Conservation (phyloP, 139 green algal species). For the Volvox reticuliferus region DNA sequence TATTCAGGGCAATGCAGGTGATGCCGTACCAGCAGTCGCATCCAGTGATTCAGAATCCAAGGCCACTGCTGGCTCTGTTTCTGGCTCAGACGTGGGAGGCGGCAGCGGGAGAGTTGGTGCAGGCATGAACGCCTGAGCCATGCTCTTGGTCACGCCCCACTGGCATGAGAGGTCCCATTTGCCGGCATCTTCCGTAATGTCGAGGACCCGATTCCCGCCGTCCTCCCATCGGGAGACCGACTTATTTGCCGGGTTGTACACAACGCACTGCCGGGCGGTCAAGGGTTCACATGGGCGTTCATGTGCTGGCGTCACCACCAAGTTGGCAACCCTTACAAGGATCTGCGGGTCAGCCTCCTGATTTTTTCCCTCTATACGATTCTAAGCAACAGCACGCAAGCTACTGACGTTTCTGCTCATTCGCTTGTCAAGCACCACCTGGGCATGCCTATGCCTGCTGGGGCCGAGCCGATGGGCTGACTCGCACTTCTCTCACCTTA, state of each 20-base stretch:
- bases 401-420: too few species aligned
- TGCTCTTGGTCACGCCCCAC: constrained; percentile 26
- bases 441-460: too few species aligned
- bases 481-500: background rate
- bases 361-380: too few species aligned
- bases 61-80: background rate
- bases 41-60: background rate
- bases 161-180: background rate
- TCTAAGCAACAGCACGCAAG: too few species aligned
- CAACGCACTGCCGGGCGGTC: background rate
- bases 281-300: too few species aligned
- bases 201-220: constrained; percentile 33
- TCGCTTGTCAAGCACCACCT: too few species aligned
- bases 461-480: too few species aligned
- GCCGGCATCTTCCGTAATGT: constrained; percentile 3
- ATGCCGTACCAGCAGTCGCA: too few species aligned
- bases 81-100: background rate
- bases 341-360: too few species aligned
- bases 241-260: constrained; percentile 16
- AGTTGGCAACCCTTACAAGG: too few species aligned
- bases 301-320: too few species aligned
- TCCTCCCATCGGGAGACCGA: constrained; percentile 37
- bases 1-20: too few species aligned
- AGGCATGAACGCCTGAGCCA: constrained; percentile 13
- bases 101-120: background rate